Base-by-base conservation (phyloP, 1,284 basidiomycete species). In the Entoloma clypeatum region DNA sequence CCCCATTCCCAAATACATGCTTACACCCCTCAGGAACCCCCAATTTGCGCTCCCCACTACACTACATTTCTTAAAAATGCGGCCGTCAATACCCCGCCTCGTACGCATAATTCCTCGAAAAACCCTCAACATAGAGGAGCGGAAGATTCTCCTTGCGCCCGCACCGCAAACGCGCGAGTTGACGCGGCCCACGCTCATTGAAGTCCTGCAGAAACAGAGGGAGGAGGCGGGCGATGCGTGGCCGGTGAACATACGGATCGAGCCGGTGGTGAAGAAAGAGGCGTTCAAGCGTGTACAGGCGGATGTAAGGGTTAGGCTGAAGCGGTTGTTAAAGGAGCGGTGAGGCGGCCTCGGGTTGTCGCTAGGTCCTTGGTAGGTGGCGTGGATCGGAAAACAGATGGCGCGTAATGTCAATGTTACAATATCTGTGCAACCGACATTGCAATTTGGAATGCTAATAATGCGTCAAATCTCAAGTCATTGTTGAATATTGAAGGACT, bases 191-290 rank as follows among this genome's bases (percentile, higher is more conserved):
- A 62, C 61, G 3, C 47, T 65, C 7, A 60, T 69, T 22, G 60
- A 65, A 26, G 36, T 59, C 5, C 58, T 71, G 11, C 48, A 59
- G 43, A 48, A 58, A 45, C 58, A 59, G 31, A 61, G 59, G 39
- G 51, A 57, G 29, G 41, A 50, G 10, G 57, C 62, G 11, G 63
- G 62, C 8, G 45, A 55, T 3, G 33, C 43, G 1, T 71, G 67
- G 67, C 68, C 68, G 4, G 39, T 45, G n/a, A 71, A 71, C 50
- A 59, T 71, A 35, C 60, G 67, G 21, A 55, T 71, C 29, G 68
- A 71, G 42, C 64, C 61, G 10, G 59, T 63, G 28, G 51, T 69
- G 18, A 68, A 62, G 53, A 67, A 61, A 47, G 56, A 60, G 27
- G 58, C 50, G 13, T 64, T 65, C 35, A 61, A 59, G 38, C 53